Evolutionary conservation across 1,284 basidiomycete genomes (phyloP).

Genomic region (Puccinia coronata): DNA sequence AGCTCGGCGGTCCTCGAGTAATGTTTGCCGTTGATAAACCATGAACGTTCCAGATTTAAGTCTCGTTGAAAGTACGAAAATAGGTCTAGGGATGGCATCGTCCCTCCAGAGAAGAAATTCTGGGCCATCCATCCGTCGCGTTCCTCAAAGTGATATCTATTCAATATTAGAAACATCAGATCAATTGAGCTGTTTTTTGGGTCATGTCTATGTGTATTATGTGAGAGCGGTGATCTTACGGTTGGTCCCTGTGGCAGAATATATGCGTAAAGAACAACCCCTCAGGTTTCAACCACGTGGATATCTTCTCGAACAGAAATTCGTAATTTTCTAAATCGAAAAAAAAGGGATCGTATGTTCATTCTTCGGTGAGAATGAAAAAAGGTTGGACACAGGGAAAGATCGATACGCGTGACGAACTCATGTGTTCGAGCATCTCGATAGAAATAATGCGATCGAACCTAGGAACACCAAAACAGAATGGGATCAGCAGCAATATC

Average conservation of each 20-base stretch:
- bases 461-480: constrained; percentile 57
- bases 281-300: constrained; percentile 68
- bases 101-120: constrained; percentile 71
- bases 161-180: background rate
- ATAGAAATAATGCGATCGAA: constrained; percentile 76
- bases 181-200: too few species aligned
- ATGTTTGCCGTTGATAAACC: constrained; percentile 69
- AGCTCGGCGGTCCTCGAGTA: constrained; percentile 71
- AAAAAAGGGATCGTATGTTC: background rate
- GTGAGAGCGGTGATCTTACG: constrained; percentile 21
- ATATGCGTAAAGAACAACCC: constrained; percentile 71
- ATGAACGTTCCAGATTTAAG: constrained; percentile 66
- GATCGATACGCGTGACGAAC: background rate
- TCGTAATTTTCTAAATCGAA: constrained; percentile 66
- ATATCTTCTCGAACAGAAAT: constrained; percentile 68
- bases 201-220: background rate
- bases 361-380: background rate
- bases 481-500: background rate
- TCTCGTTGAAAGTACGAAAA: constrained; percentile 73
- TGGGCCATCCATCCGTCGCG: constrained; percentile 76
- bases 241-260: constrained; percentile 66
- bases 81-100: constrained; percentile 70
- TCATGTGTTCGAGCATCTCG: constrained; percentile 85
- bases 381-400: background rate
- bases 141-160: constrained; percentile 73